A percentile compares a stretch with the other conserved stretches of the same genome.
phyloP scores from a whole-genome alignment of 176 grass and related monocot genomes.

The Aegilops tauschii region DNA sequence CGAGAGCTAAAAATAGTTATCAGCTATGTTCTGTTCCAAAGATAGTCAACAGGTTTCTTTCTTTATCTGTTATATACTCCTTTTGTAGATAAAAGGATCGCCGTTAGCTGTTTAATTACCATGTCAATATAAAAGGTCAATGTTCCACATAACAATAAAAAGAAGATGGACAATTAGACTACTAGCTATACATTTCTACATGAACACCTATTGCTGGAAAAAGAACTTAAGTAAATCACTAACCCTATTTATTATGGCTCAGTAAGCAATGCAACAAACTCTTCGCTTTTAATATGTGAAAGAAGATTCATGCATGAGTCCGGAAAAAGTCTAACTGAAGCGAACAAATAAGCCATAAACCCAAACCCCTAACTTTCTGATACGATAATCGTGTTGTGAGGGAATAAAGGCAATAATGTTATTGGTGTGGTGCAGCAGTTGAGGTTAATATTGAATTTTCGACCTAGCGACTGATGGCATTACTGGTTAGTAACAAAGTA shows the following conservation, averaged over 20 bases:
- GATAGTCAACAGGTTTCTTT: constrained; percentile 20
- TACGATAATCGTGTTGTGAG: neutral
- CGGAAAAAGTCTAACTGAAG: neutral
- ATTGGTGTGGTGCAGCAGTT: neutral
- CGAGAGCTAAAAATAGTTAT: constrained; percentile 41
- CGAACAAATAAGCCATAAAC: neutral
- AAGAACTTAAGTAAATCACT: neutral
- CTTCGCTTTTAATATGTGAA: neutral
- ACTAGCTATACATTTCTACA: neutral
- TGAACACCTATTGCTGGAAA: neutral
- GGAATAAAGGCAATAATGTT: neutral
- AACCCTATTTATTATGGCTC: neutral
- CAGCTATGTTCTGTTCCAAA: constrained; percentile 10
- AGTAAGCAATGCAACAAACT: constrained; percentile 3
- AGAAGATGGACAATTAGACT: neutral
- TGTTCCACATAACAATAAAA: neutral
- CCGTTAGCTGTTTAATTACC: neutral
- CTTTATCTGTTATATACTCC: neutral
- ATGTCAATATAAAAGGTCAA: neutral
- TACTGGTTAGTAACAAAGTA: neutral
- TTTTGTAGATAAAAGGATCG: constrained; percentile 11
- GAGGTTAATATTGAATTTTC: neutral
- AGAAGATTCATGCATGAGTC: neutral
- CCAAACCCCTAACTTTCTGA: neutral
- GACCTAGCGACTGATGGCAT: neutral